phyloP scores from a whole-genome alignment of 2,329 filamentous ascomycete species.

The Mycosphaerella arachidis region DNA sequence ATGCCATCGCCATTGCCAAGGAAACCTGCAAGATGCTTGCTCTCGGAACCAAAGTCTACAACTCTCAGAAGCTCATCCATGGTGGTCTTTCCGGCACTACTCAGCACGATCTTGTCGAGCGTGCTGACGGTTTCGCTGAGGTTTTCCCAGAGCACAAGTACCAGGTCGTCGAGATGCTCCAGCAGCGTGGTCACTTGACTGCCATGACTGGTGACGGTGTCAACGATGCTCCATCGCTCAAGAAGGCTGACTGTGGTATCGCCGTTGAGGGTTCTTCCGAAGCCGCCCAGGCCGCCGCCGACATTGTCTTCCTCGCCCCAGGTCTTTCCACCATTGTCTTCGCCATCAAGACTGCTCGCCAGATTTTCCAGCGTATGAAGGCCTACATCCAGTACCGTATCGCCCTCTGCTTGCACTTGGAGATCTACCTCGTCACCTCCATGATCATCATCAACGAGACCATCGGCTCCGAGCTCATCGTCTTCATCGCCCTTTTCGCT shows the following conservation, averaged over 20 bases:
- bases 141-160: slow-evolving; percentile 75
- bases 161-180: slow-evolving; percentile 70
- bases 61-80: slow-evolving; percentile 72
- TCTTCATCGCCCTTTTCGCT: slow-evolving; percentile 75
- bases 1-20: slow-evolving; percentile 74
- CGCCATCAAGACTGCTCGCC: slow-evolving; percentile 68
- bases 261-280: slow-evolving; percentile 68
- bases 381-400: slow-evolving; percentile 74
- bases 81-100: slow-evolving; percentile 68
- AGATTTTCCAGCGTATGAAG: slow-evolving; percentile 77
- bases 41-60: slow-evolving; percentile 75
- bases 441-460: slow-evolving; percentile 80
- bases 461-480: slow-evolving; percentile 66
- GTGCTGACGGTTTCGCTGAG: slow-evolving; percentile 68
- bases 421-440: slow-evolving; percentile 71
- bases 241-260: slow-evolving; percentile 71
- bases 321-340: slow-evolving; percentile 67
- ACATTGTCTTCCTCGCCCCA: slow-evolving; percentile 71
- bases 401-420: slow-evolving; percentile 67
- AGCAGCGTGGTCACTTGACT: slow-evolving; percentile 67
- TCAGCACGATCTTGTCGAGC: slow-evolving; percentile 72
- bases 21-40: slow-evolving; percentile 80
- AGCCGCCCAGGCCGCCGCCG: slow-evolving; percentile 66
- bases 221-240: slow-evolving; percentile 68
- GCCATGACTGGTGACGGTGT: slow-evolving; percentile 74